phyloP scores from a whole-genome alignment of 2,329 filamentous ascomycete genomes.

The Colletotrichum gloeosporioides region DNA sequence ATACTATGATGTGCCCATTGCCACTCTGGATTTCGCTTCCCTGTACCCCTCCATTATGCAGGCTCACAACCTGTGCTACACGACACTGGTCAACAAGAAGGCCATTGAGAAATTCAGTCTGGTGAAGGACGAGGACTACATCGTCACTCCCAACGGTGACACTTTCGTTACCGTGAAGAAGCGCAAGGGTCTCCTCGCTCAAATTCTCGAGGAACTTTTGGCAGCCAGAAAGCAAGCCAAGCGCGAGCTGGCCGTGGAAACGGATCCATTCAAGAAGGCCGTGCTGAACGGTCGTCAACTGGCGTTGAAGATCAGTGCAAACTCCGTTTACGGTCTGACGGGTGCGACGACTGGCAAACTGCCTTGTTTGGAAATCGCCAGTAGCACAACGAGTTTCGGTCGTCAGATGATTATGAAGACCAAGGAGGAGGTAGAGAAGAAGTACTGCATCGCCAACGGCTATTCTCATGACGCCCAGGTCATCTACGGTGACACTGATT shows the following conservation, averaged over 20 bases:
- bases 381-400: slow-evolving; percentile 95
- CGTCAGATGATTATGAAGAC: slow-evolving; percentile 99
- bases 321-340: slow-evolving; percentile 96
- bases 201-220: slow-evolving; percentile 94
- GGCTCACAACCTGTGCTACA: slow-evolving; percentile 98
- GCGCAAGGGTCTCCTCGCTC: slow-evolving; percentile 88
- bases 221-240: slow-evolving; percentile 95
- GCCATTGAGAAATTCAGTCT: slow-evolving; percentile 78
- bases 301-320: slow-evolving; percentile 94
- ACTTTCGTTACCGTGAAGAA: slow-evolving; percentile 88
- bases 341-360: slow-evolving; percentile 96
- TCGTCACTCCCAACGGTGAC: slow-evolving; percentile 93
- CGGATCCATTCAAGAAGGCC: slow-evolving; percentile 96
- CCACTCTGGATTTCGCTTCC: slow-evolving; percentile 97
- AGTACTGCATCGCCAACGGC: slow-evolving; percentile 91
- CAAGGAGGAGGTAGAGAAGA: slow-evolving; percentile 90
- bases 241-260: slow-evolving; percentile 85
- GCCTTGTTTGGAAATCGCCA: slow-evolving; percentile 92
- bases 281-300: slow-evolving; percentile 97
- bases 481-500: slow-evolving; percentile 99
- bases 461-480: slow-evolving; percentile 95
- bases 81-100: slow-evolving; percentile 82
- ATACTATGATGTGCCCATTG: slow-evolving; percentile 94
- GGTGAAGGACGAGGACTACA: slow-evolving; percentile 92
- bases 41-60: slow-evolving; percentile 99